Conservation (phyloP, 2,329 filamentous ascomycete species). For the Paecilomyces sp. region DNA sequence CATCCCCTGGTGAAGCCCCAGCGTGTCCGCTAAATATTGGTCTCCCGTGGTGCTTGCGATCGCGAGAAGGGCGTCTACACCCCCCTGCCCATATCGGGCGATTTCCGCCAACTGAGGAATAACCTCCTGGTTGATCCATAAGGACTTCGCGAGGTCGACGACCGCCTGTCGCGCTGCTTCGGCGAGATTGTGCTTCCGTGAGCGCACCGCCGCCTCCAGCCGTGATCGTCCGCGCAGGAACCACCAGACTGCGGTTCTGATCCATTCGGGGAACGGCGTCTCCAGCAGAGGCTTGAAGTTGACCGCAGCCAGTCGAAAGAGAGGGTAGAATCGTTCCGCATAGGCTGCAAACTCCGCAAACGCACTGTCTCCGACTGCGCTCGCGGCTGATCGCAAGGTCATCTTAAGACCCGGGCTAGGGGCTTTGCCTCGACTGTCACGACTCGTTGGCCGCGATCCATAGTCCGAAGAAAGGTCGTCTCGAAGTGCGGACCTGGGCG, state of each 20-base stretch:
- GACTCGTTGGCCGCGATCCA: background rate
- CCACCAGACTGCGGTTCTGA: constrained; percentile 78
- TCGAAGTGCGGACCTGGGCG: constrained; percentile 4
- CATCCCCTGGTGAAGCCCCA: constrained; percentile 49
- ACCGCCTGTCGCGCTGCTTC: constrained; percentile 57
- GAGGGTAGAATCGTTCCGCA: constrained; percentile 64
- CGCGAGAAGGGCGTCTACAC: constrained; percentile 32
- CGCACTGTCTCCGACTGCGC: constrained; percentile 55
- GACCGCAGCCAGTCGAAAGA: constrained; percentile 74
- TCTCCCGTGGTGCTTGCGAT: constrained; percentile 40
- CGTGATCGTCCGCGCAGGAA: constrained; percentile 73
- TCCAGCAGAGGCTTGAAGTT: constrained; percentile 58
- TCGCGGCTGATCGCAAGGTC: constrained; percentile 29
- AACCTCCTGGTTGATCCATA: constrained; percentile 61
- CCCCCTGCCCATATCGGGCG: constrained; percentile 29
- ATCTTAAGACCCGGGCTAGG: constrained; percentile 21
- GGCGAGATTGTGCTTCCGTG: constrained; percentile 33
- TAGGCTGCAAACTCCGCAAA: constrained; percentile 63
- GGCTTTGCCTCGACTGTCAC: constrained; percentile 8
- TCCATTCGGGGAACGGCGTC: constrained; percentile 59
- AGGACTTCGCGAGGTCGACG: constrained; percentile 74
- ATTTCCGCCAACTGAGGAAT: constrained; percentile 34
- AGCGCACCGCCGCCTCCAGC: constrained; percentile 65
- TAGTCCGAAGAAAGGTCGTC: constrained; percentile 3
- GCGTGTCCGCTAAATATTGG: constrained; percentile 36